These are phyloP conservation scores for Pleurozium schreberi DNA, from an alignment of 225 moss, liverwort and hornwort species.

Conservation along the genomic window DNA sequence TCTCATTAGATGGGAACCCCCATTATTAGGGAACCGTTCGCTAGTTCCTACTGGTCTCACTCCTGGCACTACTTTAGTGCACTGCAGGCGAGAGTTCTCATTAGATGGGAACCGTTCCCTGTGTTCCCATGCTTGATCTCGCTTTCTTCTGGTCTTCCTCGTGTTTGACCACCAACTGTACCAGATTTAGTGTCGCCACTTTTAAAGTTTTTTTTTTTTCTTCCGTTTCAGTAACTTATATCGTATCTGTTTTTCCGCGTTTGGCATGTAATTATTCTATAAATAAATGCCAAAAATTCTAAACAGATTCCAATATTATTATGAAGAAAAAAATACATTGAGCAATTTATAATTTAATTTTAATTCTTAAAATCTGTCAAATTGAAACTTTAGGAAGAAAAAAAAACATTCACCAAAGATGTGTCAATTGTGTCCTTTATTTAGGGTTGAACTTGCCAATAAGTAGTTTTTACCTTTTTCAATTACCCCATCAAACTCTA, in stretches of 20 bases:
- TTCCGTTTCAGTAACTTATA: neutral
- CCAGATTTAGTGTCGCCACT: neutral
- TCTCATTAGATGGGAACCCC: neutral
- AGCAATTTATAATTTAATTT: too few species aligned
- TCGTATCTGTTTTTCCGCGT: neutral
- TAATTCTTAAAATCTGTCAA: neutral
- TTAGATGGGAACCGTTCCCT: neutral
- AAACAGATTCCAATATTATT: neutral
- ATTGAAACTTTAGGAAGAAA: neutral
- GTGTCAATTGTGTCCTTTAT: neutral
- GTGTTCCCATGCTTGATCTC: neutral
- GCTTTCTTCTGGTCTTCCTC: neutral
- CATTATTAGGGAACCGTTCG: neutral
- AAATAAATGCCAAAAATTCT: neutral
- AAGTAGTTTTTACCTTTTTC: neutral
- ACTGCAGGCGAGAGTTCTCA: neutral
- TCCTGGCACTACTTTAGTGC: neutral
- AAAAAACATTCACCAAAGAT: too few species aligned
- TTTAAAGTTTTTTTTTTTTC: neutral
- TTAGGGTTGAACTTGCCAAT: fast-evolving
- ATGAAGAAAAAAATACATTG: too few species aligned
- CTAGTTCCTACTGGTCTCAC: neutral
- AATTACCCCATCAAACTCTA: neutral
- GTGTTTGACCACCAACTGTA: neutral
- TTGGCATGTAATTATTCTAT: neutral